Percentiles rank a stretch among this genome's conserved stretches.
Evolutionary conservation across 192 early-diverging fungal species (phyloP).

Genomic region (Coemansia umbellata): DNA sequence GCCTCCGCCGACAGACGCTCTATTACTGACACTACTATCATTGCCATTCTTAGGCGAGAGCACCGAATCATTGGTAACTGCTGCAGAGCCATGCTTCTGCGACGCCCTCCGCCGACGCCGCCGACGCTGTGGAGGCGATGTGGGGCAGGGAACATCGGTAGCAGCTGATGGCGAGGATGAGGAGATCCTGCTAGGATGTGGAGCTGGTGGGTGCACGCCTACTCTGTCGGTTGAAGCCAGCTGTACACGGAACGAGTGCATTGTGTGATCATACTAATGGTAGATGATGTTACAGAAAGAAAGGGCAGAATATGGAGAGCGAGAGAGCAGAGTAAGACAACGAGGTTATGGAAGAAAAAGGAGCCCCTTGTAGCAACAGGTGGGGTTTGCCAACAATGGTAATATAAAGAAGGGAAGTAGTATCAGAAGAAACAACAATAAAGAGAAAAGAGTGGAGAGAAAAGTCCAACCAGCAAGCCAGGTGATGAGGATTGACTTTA

Average conservation of each 20-base stretch:
- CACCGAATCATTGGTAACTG: neutral
- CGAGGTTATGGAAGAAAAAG: neutral
- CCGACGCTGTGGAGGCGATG: neutral
- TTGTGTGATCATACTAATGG: constrained; percentile 32
- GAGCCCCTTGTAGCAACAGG: too few relatives aligned
- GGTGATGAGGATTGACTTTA: too few relatives aligned
- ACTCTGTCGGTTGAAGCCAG: constrained; percentile 43
- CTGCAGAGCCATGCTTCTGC: neutral
- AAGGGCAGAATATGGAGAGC: neutral
- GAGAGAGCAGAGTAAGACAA: neutral
- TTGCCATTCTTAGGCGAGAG: neutral
- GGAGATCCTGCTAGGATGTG: constrained; percentile 8
- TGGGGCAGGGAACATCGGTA: neutral
- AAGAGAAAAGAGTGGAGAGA: constrained; percentile 1
- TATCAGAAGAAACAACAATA: neutral
- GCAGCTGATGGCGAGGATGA: neutral
- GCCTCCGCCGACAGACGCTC: neutral
- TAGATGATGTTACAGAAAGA: neutral
- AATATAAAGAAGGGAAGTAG: constrained; percentile 1
- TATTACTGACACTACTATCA: neutral
- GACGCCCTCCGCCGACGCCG: constrained; percentile 8
- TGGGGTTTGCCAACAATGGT: neutral
- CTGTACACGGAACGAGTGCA: constrained; percentile 51
- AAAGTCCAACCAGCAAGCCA: too few relatives aligned
- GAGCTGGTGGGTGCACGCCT: constrained; percentile 8